These are phyloP conservation scores for Rhizopogon sp. DNA, from an alignment of 768 basidiomycete species.

Conservation along the genomic window DNA sequence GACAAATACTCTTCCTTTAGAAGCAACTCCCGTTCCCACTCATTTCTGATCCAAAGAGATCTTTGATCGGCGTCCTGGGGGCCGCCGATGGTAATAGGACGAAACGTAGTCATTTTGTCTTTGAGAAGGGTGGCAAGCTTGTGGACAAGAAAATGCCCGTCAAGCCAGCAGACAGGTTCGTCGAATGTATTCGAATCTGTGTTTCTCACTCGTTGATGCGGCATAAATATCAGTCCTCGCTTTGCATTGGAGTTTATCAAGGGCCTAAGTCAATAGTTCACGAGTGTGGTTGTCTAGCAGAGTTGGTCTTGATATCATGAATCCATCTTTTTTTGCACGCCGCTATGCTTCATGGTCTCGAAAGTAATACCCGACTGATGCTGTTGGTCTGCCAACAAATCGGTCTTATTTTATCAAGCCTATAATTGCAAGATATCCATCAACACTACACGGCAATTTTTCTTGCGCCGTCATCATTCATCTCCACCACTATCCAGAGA, in stretches of 20 bases:
- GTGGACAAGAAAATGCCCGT: conserved; percentile 83
- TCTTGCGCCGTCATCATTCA: too few species aligned
- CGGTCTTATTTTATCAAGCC: too few species aligned
- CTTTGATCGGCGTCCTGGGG: conserved; percentile 76
- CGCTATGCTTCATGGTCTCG: background rate
- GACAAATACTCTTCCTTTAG: conserved; percentile 31
- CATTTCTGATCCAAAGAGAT: conserved; percentile 83
- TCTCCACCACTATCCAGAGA: too few species aligned
- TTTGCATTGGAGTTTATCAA: conserved; percentile 71
- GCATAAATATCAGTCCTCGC: conserved; percentile 40
- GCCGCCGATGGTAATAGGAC: conserved; percentile 77
- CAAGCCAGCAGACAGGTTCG: conserved; percentile 78
- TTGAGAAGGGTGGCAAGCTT: conserved; percentile 87
- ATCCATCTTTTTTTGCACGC: too few species aligned
- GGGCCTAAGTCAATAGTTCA: conserved; percentile 16
- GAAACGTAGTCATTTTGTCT: conserved; percentile 91
- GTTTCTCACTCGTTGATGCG: background rate
- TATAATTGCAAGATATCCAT: too few species aligned
- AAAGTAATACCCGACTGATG: too few species aligned
- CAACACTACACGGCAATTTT: too few species aligned
- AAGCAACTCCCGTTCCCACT: conserved; percentile 82
- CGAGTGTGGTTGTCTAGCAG: background rate
- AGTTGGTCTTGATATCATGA: too few species aligned
- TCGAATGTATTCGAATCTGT: background rate
- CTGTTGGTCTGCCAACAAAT: too few species aligned